Conservation (phyloP, 768 basidiomycete genomes). For the Sarcomyxa edulis region DNA sequence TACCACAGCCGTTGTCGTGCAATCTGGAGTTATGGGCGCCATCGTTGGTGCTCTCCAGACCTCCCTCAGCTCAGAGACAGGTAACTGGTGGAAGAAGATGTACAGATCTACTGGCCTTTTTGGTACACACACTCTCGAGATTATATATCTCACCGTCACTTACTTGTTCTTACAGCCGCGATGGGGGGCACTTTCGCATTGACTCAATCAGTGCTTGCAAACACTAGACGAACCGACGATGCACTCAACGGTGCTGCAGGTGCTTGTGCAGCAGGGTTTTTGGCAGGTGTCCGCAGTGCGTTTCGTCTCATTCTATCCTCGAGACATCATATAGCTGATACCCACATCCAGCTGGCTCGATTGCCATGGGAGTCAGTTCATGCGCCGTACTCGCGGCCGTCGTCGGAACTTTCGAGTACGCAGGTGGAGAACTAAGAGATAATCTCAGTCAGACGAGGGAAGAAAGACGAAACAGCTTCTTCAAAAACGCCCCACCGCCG, state of each 20-base stretch:
- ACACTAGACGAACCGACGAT: slow-evolving; percentile 75
- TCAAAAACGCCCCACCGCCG: slow-evolving; percentile 61
- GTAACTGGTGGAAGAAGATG: too few relatives aligned
- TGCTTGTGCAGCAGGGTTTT: slow-evolving; percentile 90
- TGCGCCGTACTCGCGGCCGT: slow-evolving; percentile 76
- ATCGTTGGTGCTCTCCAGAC: slow-evolving; percentile 72
- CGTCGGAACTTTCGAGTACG: slow-evolving; percentile 78
- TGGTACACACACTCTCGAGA: slow-evolving; percentile 44
- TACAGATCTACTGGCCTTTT: slow-evolving; percentile 94
- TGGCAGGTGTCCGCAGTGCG: slow-evolving; percentile 79
- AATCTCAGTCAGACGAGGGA: slow-evolving; percentile 43
- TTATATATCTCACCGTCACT: background rate
- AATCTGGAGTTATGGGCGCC: slow-evolving; percentile 59
- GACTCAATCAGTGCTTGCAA: slow-evolving; percentile 77
- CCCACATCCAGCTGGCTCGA: slow-evolving; percentile 59
- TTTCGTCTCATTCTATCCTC: background rate
- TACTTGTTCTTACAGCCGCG: slow-evolving; percentile 50
- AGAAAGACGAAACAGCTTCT: slow-evolving; percentile 75
- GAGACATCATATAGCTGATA: slow-evolving; percentile 4
- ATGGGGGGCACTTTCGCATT: slow-evolving; percentile 86
- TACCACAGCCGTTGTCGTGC: slow-evolving; percentile 54
- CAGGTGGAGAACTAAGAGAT: slow-evolving; percentile 53
- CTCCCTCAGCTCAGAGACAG: slow-evolving; percentile 74
- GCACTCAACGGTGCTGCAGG: slow-evolving; percentile 78
- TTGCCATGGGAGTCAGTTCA: slow-evolving; percentile 76